A percentile compares a stretch with the other conserved stretches of the same genome.
phyloP scores from a whole-genome alignment of 495 filamentous ascomycete genomes.

The Aspergillus sparsus region DNA sequence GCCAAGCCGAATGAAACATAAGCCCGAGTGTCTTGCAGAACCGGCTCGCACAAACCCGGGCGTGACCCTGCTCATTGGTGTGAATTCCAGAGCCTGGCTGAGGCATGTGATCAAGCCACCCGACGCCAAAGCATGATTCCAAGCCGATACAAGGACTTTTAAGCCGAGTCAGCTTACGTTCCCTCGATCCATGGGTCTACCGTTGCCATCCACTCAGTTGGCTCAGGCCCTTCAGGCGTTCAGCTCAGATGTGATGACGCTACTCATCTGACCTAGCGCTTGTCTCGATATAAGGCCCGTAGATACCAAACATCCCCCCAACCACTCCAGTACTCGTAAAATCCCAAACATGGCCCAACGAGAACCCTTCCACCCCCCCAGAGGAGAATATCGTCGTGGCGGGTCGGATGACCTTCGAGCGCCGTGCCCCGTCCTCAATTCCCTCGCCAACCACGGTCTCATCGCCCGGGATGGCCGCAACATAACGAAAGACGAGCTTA shows the following conservation, averaged over 20 bases:
- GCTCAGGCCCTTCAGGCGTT: neutral
- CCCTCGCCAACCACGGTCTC: slow-evolving; percentile 23
- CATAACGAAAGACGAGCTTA: slow-evolving; percentile 19
- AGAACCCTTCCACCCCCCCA: neutral
- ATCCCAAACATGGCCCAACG: neutral
- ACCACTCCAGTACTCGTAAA: neutral
- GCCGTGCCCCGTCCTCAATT: slow-evolving; percentile 24
- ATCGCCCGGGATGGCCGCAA: slow-evolving; percentile 22
- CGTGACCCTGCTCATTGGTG: neutral
- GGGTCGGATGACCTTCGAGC: slow-evolving; percentile 12
- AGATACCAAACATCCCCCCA: neutral
- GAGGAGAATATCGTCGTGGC: slow-evolving; percentile 11
- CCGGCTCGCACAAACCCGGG: too few relatives aligned
- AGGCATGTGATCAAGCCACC: neutral
- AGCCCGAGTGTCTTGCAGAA: too few relatives aligned
- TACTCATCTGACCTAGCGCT: neutral
- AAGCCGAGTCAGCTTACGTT: neutral
- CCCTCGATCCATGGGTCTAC: neutral
- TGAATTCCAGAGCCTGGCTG: neutral
- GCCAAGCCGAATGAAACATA: too few relatives aligned
- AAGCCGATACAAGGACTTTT: neutral
- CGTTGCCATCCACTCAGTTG: too few relatives aligned
- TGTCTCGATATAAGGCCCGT: neutral
- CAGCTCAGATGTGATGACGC: neutral
- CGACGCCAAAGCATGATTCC: neutral